phyloP scores from a whole-genome alignment of 768 basidiomycete species.

The Rhizopogon roseolus region DNA sequence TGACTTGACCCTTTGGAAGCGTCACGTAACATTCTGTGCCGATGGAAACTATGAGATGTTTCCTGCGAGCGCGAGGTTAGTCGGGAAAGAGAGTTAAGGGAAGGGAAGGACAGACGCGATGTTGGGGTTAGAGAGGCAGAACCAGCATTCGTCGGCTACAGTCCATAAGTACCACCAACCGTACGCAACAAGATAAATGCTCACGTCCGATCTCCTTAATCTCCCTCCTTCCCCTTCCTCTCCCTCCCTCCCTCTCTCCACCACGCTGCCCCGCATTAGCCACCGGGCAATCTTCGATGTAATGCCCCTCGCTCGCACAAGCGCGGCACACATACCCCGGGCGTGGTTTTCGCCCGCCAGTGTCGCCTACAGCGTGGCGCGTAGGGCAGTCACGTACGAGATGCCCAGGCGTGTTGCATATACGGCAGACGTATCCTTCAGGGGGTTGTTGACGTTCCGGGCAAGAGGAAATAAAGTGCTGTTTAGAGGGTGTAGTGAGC shows the following conservation, averaged over 20 bases:
- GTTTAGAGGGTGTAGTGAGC: conserved; percentile 1
- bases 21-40: conserved; percentile 93
- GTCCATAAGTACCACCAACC: background rate
- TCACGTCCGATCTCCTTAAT: conserved; percentile 78
- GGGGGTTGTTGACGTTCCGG: conserved; percentile 73
- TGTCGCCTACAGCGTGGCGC: conserved; percentile 71
- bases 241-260: conserved; percentile 27
- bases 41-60: conserved; percentile 93
- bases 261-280: conserved; percentile 42
- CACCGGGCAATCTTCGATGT: conserved; percentile 80
- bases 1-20: conserved; percentile 92
- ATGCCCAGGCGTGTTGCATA: conserved; percentile 84
- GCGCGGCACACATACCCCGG: conserved; percentile 89
- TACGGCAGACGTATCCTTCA: conserved; percentile 83
- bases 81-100: background rate
- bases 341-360: conserved; percentile 77
- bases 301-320: conserved; percentile 84
- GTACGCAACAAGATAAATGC: conserved; percentile 21
- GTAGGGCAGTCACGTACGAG: conserved; percentile 88
- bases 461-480: conserved; percentile 79
- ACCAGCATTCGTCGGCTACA: conserved; percentile 93
- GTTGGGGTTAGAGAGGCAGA: conserved; percentile 93
- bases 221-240: conserved; percentile 32
- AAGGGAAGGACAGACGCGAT: conserved; percentile 56
- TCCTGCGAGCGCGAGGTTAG: conserved; percentile 40